Evolutionary conservation across 2,329 filamentous ascomycete genomes (phyloP).

Genomic region (Aspergillus carbonarius): DNA sequence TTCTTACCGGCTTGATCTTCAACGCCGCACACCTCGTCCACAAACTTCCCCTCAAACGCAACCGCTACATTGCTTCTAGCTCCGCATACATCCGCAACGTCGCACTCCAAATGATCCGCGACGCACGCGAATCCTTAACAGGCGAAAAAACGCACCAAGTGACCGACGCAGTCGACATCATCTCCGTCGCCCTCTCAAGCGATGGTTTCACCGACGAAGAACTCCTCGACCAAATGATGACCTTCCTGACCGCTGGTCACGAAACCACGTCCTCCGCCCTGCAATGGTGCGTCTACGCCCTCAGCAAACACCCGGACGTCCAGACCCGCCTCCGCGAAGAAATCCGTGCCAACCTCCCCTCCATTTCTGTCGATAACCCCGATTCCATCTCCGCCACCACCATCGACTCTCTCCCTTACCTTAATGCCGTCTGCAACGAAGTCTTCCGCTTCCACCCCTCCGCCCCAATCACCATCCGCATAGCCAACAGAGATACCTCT

Average conservation of each 20-base stretch:
- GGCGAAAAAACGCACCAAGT: constrained; percentile 17
- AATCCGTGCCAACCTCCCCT: constrained; percentile 61
- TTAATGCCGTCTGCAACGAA: constrained; percentile 77
- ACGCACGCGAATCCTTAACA: constrained; percentile 62
- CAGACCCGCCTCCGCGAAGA: constrained; percentile 69
- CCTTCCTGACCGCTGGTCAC: constrained; percentile 78
- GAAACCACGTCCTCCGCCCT: constrained; percentile 75
- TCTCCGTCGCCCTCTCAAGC: constrained; percentile 75
- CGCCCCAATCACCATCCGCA: constrained; percentile 68
- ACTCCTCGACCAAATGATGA: constrained; percentile 87
- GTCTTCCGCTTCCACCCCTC: constrained; percentile 71
- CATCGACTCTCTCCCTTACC: constrained; percentile 72
- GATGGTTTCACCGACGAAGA: constrained; percentile 75
- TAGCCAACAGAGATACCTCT: constrained; percentile 64
- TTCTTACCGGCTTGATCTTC: constrained; percentile 58
- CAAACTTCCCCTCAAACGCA: constrained; percentile 68
- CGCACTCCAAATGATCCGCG: constrained; percentile 66
- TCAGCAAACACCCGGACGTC: constrained; percentile 64
- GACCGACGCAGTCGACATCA: constrained; percentile 64
- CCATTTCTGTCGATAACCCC: constrained; percentile 57
- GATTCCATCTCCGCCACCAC: constrained; percentile 59
- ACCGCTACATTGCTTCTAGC: constrained; percentile 61
- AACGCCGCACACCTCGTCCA: constrained; percentile 63
- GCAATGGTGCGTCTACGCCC: constrained; percentile 71
- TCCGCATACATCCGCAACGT: constrained; percentile 61